Evolutionary conservation across 441 rosid species (phyloP), one percentile per base, ranked within the genome.

Genomic region (Metrosideros polymorpha): DNA sequence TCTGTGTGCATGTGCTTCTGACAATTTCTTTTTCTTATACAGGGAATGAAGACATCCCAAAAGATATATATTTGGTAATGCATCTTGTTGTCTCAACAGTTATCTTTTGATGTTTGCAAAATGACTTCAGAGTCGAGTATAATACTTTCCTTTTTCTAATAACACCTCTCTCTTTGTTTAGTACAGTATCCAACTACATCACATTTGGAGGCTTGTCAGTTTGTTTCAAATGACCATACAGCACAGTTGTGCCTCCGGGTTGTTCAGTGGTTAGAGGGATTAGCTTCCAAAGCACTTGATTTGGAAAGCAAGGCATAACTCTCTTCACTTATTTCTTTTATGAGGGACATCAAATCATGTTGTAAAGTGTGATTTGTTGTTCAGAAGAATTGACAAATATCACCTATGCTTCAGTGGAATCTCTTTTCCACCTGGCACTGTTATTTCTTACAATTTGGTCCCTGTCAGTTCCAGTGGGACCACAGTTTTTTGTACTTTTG

Each of bases 261-360:
- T 85, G 95, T 96, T 93, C 95, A 94, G 82, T 98, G 99, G 99
- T 94, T 98, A 59, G 99, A 98, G 92, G 99, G 94, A 82, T 90
- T 98, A 90, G 99, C 99, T 85, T 96, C 99, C 83, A 95, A 98
- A 90, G 94, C 95, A 87, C 99, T 98, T 86, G 98, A 96, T 88
- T 91, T 95, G 89, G 99, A 98, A 92, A 94, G 94, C 90, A 95
- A 98, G 99, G 99, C 97, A 90, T 59, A 82, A 85, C 49, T 75
- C 59, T 87, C 57, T 82, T 85, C 86, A 47, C 43, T 82, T 30
- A 39, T 39, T 66, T 71, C 17, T 35, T 39, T 39, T 39, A 22
- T 71, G 47, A 71, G 79, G 15, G 79, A 71, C n/a, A 39, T 71
- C n/a, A 6, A 71, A 71, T 71, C 47, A 22, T 71, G 47, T 71